Evolutionary conservation across 257 asterid genomes (phyloP).

Genomic region (Agastache rugosa): DNA sequence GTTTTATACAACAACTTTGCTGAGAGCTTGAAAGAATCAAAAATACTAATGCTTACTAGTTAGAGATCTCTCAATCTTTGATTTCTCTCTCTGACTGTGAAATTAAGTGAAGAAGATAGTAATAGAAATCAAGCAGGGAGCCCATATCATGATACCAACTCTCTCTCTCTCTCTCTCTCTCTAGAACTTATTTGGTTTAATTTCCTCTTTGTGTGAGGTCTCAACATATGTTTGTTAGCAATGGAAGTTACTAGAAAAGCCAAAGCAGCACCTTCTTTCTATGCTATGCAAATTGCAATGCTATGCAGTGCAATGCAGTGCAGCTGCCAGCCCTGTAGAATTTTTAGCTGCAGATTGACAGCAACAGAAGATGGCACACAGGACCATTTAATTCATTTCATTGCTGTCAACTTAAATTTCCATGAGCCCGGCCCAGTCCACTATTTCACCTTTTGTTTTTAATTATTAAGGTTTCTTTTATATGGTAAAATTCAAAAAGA

Average conservation of each 20-base stretch:
- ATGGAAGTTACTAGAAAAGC: slow-evolving; percentile 53
- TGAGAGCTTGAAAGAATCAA: slow-evolving; percentile 24
- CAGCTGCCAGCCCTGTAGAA: slow-evolving; percentile 49
- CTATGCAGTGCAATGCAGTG: too few species aligned
- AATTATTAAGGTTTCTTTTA: neutral
- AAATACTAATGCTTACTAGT: slow-evolving; percentile 37
- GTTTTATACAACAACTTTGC: slow-evolving; percentile 22
- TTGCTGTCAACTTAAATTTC: slow-evolving; percentile 32
- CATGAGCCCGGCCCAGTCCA: neutral
- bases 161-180: slow-evolving; percentile 16
- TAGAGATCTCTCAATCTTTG: slow-evolving; percentile 42
- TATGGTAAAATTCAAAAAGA: slow-evolving; percentile 1
- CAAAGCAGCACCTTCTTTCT: slow-evolving; percentile 54
- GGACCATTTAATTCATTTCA: slow-evolving; percentile 50
- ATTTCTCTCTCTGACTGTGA: neutral
- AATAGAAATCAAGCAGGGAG: slow-evolving; percentile 7
- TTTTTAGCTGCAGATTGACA: slow-evolving; percentile 56
- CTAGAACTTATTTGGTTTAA: neutral
- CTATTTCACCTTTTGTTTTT: slow-evolving; percentile 30
- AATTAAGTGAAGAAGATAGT: slow-evolving; percentile 35
- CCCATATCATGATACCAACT: neutral
- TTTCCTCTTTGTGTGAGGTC: slow-evolving; percentile 25
- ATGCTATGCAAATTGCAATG: slow-evolving; percentile 11
- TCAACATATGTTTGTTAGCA: slow-evolving; percentile 37
- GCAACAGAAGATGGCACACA: slow-evolving; percentile 50